Base-by-base conservation (phyloP, 202 grass and related monocot genomes). In the Dendrocalamus latiflorus region DNA sequence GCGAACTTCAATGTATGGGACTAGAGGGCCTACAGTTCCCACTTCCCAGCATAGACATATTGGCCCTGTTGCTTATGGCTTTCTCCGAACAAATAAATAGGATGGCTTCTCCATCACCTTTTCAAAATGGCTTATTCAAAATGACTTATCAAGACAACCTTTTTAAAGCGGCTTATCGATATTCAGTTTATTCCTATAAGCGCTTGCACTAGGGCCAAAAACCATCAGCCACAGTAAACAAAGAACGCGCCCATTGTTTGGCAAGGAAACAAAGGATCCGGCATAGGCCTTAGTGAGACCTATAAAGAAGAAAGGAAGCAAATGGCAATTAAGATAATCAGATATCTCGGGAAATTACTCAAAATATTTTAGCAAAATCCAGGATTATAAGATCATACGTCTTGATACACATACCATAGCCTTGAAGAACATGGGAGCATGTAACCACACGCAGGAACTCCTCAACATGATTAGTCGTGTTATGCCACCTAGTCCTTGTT, bases 201-300 rank as follows among this genome's bases (percentile, higher is more conserved):
- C 28, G 1, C 28, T 30, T 30, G 28, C 28, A 30, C 28, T 30
- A 30, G 28, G 28, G 28, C 28, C 28, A 30, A 30, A 30, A 30
- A 30, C 28, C 28, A 30, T 30, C 28, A 30, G 28, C 1, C 28
- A 2, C 1, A 30, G 28, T 30, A 30, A 30, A 30, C 1, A 30
- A 30, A 30, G 28, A 30, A 30, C 28, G 28, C 28, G 1, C 28
- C 28, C 28, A 21, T 98, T 89, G 66, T 98, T 93, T 22, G 95
- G 95, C 61, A 93, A 49, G 7, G 95, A 98, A 38, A 98, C 80
- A 16, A 95, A 95, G 56, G 95, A 89, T 20, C 90, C 93, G 0
- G 89, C 95, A 87, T 93, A 98, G 18, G 91, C 95, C 70, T 98
- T 93, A 1, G 95, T 98, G 50, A 98, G 92, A 48, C 95, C 95